Evolutionary conservation across 352 stramenopile genomes (phyloP).

Genomic region (Peronospora destructor): DNA sequence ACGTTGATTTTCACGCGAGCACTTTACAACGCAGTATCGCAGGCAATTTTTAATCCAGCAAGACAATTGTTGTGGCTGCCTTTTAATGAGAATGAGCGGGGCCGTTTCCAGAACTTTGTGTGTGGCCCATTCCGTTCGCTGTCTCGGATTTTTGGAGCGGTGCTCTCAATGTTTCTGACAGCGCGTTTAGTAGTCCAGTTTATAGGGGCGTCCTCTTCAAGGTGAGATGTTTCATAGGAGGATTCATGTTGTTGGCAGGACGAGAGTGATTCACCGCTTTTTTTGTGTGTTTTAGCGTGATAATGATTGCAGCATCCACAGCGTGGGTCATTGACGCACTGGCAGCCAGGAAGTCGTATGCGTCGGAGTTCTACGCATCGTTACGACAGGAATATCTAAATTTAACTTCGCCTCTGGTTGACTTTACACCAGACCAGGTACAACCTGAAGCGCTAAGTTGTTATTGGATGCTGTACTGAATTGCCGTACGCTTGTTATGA

Average conservation of each 20-base stretch:
- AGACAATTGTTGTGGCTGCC: slow-evolving; percentile 83
- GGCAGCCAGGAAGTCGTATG: slow-evolving; percentile 74
- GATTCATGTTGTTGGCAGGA: not conserved
- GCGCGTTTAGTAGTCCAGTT: slow-evolving; percentile 35
- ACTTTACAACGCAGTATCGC: slow-evolving; percentile 73
- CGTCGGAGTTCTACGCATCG: slow-evolving; percentile 78
- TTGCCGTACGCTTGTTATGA: not conserved
- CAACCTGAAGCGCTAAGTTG: not conserved
- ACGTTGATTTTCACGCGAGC: slow-evolving; percentile 61
- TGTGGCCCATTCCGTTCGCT: slow-evolving; percentile 74
- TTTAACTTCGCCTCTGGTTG: slow-evolving; percentile 65
- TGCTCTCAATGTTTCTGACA: slow-evolving; percentile 68
- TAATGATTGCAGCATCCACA: slow-evolving; percentile 55
- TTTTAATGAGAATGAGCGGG: slow-evolving; percentile 62
- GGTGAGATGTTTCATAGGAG: slow-evolving; percentile 23
- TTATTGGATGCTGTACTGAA: slow-evolving; percentile 2
- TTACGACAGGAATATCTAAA: slow-evolving; percentile 79
- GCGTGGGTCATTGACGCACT: slow-evolving; percentile 67
- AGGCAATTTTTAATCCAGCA: slow-evolving; percentile 79
- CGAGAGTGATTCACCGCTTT: not conserved
- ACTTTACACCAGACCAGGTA: slow-evolving; percentile 84
- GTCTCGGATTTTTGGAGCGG: slow-evolving; percentile 62
- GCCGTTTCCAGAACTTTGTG: slow-evolving; percentile 76
- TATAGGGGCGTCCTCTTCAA: slow-evolving; percentile 48
- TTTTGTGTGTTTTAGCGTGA: slow-evolving; percentile 30